Base-by-base conservation (phyloP, 148 eudicot species). In the Agrostemma githago region DNA sequence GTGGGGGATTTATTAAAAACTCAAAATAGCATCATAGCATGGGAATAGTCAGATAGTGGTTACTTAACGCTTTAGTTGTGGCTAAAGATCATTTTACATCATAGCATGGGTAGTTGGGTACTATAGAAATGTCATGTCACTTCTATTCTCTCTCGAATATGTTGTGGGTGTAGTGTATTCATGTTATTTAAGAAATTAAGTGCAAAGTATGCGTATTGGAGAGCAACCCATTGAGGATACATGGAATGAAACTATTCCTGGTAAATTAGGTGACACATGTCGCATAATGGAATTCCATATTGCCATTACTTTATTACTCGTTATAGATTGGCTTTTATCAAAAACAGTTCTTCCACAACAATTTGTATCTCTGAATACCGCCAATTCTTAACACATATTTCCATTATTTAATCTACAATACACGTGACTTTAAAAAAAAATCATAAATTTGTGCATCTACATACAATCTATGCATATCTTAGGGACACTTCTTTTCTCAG, bases 401-500 rank as follows among this genome's bases (percentile, higher is more conserved):
- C 56, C 56, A 51, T 15, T 51, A 1, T 51, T 51, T 51, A 51
- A 51, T 51, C 56, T 51, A 51, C 14, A 12, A 12, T 51, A 51
- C 56, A 51, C 8, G 15, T 15, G 11, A 51, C 14, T 51, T 51
- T 1, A 15, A 3, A 48, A 51, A 51, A 51, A 10, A 51, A 8
- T 51, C 56, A 15, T 15, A 51, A 10, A 51, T 10, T 4, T 2
- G 46, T 43, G 46, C 46, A 43, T 43, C 8, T 43, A 4, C 8
- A 43, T 43, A 0, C 46, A 43, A 43, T 43, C 34, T 0, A 43
- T 43, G 46, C 5, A 43, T 0, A 43, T 43, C 46, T 43, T 43
- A 59, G 63, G 63, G 63, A 26, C 63, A 17, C 34, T 59, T 59
- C 34, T 59, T 59, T 19, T 59, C 63, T 59, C 63, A 59, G 26